phyloP scores from a whole-genome alignment of 805 yeast genomes.

The Yamadazyma olivae region DNA sequence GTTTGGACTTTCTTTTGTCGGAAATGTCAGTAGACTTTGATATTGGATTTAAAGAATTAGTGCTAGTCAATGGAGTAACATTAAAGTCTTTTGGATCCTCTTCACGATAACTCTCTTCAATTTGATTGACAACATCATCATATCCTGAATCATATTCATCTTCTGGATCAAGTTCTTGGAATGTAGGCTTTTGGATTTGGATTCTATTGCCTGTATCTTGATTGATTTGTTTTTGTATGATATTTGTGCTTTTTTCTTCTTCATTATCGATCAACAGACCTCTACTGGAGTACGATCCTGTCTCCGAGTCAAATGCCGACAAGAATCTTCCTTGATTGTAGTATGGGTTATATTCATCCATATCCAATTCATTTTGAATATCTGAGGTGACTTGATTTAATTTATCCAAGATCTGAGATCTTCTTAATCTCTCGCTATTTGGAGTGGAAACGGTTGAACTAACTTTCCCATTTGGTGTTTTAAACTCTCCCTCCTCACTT shows the following conservation, averaged over 20 bases:
- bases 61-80: slow-evolving; percentile 37
- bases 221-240: not conserved
- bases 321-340: slow-evolving; percentile 2
- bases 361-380: slow-evolving; percentile 27
- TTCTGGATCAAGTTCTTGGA: no score
- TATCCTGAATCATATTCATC: slow-evolving; percentile 6
- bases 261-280: not conserved
- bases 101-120: slow-evolving; percentile 15
- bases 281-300: slow-evolving; percentile 1
- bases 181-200: no score
- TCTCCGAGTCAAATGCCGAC: slow-evolving; percentile 3
- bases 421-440: slow-evolving; percentile 20
- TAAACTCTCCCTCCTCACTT: slow-evolving; percentile 5
- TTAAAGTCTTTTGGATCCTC: slow-evolving; percentile 10
- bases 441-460: slow-evolving; percentile 8
- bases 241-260: not conserved
- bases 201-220: not conserved
- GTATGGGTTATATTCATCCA: slow-evolving; percentile 12
- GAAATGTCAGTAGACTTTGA: slow-evolving; percentile 37
- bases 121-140: slow-evolving; percentile 4
- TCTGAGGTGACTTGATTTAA: slow-evolving; percentile 38
- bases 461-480: slow-evolving; percentile 5
- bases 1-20: slow-evolving; percentile 23
- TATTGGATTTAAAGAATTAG: slow-evolving; percentile 23
- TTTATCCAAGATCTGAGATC: slow-evolving; percentile 36